Evolutionary conservation across 768 basidiomycete genomes (phyloP), one percentile per base, ranked within the genome.

Genomic region (Cystofilobasidium bisporidii): DNA sequence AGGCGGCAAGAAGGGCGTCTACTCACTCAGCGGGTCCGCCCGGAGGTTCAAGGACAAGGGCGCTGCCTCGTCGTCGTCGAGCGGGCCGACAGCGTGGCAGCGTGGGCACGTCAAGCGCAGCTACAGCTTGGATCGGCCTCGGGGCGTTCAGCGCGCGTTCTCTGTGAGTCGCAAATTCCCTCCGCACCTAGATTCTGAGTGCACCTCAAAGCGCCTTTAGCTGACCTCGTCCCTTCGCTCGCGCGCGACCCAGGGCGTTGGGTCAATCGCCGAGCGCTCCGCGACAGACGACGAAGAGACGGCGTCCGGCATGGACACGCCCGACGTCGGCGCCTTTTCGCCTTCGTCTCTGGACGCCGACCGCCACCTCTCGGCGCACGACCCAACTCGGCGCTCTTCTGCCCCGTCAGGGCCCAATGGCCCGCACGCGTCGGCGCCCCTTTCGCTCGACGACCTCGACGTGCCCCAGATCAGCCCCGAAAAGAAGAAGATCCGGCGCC

Each of bases 261-360:
- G 71, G 40, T 70, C 75, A 0, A 77, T 77, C 32, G 75, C 75
- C 28, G 76, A 77, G 53, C 70, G 72, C 69, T 47, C 71, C 18
- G 28, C 63, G 9, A 69, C 68, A 15, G 68, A 63, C 20, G 61
- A 64, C 48, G 68, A 59, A 17, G 67, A 41, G 18, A 43, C 67
- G 32, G 70, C 64, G 3, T 65, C 68, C 18, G 61, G 26, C 14
- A 50, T 38, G 3, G 53, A 43, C n/a, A 47, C 57, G 1, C 56
- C 59, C 38, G 47, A 32, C 22, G 71, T 71, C 56, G 71, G 71
- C 50, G 45, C 68, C 11, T 74, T 72, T 72, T 40, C 64, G 69
- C 53, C 69, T 69, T 74, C 74, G n/a, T 74, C 75, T 59, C 72
- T 72, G 71, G 63, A 71, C 12, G 62, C 70, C 36, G 65, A 63